Conservation (phyloP, 129 eudicot genomes). For the Tagetes patula region DNA sequence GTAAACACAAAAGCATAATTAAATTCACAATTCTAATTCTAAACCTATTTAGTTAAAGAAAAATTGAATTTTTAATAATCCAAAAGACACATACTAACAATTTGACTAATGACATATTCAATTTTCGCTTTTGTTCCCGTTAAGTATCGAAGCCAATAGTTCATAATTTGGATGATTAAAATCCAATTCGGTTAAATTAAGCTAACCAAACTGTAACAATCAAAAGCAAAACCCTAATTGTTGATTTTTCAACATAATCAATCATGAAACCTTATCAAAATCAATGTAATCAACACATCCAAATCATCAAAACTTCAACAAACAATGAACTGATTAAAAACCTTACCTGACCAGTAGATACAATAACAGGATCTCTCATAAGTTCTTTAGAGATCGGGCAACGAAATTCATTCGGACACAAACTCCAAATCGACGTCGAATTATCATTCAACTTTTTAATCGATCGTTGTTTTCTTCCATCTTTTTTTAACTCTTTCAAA, state of each 20-base stretch:
- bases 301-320: background rate
- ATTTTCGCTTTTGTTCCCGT: no score
- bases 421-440: slow-evolving; percentile 26
- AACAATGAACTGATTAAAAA: background rate
- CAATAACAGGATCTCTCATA: slow-evolving; percentile 88
- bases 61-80: no score
- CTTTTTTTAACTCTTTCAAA: slow-evolving; percentile 26
- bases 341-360: slow-evolving; percentile 87
- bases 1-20: background rate
- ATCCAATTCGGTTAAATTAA: no score
- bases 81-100: no score
- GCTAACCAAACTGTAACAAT: background rate
- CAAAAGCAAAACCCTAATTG: background rate
- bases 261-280: background rate
- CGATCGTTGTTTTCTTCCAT: no score
- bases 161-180: no score
- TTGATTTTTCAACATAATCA: background rate
- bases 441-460: background rate
- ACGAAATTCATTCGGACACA: slow-evolving; percentile 66
- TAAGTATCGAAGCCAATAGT: no score
- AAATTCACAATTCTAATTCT: background rate
- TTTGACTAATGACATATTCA: no score
- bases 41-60: no score
- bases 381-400: slow-evolving; percentile 89
- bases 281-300: background rate